Evolutionary conservation across 1,284 basidiomycete species (phyloP), one percentile per base, ranked within the genome.

Genomic region (Meira miltonrushii): DNA sequence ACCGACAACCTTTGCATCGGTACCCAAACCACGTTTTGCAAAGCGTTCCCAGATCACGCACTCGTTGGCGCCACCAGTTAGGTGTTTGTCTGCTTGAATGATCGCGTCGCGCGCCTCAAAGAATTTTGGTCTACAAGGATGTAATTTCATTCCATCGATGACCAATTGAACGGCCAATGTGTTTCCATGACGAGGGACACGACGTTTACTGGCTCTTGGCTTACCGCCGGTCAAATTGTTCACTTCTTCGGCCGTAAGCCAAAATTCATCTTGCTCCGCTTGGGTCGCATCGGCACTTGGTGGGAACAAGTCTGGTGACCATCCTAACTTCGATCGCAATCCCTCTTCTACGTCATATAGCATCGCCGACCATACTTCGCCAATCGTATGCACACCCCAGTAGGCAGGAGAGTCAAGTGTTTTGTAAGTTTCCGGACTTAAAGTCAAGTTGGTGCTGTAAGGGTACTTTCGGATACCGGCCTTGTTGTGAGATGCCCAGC

Each of bases 321-420:
- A 71, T 33, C 72, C 72, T 55, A 69, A 68, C 58, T 71, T 61
- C 10, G 59, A 48, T 50, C 68, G 66, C 49, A 73, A 59, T 28
- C 62, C 62, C 33, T 72, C 73, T 49, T 65, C 68, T 9, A 72
- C 57, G 53, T 74, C 85, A 85, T 90, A 95, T 60, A 96, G 87
- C 61, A 95, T 87, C 81, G 95, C 84, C 17, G 92, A 92, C 92
- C 92, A 96, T 60, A 96, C 92, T 80, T 93, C 92, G 60, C 92
- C 91, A 62, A 92, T 88, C 41, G 89, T 88, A 78, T 92, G 90
- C 19, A 80, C 80, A 51, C 78, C 61, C 60, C 61, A 71, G 55
- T 79, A 78, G 15, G 92, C 89, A 56, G 89, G 87, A 80, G 88
- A 88, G 82, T 96, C 91, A 46, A 97, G 87, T n/a, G 88, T 93